A percentile compares a stretch with the other conserved stretches of the same genome.
These are phyloP conservation scores for Dalbergia oliveri DNA, from an alignment of 306 rosid species.

Conservation along the genomic window DNA sequence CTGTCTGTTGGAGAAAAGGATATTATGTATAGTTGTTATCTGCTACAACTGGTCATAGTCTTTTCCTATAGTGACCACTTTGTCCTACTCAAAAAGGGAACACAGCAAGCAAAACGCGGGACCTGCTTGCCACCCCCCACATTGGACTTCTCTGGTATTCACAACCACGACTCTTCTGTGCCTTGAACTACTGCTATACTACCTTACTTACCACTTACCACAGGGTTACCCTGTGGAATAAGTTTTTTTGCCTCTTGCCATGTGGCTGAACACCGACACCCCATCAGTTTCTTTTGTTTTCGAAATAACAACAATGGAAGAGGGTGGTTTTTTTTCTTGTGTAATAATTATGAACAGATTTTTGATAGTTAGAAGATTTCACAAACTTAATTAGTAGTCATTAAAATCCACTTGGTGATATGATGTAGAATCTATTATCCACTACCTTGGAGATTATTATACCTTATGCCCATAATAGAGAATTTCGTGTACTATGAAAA, in stretches of 20 bases:
- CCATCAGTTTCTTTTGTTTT: not conserved
- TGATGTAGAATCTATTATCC: too few species aligned
- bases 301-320: not conserved
- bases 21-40: conserved; percentile 34
- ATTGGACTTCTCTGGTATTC: conserved; percentile 28
- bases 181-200: not conserved
- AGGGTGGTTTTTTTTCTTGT: not conserved
- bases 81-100: conserved; percentile 49
- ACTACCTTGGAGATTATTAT: too few species aligned
- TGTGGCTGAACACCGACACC: conserved; percentile 41
- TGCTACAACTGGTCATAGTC: conserved; percentile 40
- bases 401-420: too few species aligned
- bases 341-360: not conserved
- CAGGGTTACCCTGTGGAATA: conserved; percentile 23
- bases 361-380: not conserved
- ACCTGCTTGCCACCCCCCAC: conserved; percentile 36
- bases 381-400: not conserved
- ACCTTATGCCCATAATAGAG: not conserved
- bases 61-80: conserved; percentile 48
- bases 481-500: not conserved
- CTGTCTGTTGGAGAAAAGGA: conserved; percentile 44
- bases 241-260: conserved; percentile 24
- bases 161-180: not conserved
- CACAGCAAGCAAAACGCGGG: conserved; percentile 29
- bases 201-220: conserved; percentile 7